Conservation (phyloP, 2,329 filamentous ascomycete species). For the Amauroascus verrucosus region DNA sequence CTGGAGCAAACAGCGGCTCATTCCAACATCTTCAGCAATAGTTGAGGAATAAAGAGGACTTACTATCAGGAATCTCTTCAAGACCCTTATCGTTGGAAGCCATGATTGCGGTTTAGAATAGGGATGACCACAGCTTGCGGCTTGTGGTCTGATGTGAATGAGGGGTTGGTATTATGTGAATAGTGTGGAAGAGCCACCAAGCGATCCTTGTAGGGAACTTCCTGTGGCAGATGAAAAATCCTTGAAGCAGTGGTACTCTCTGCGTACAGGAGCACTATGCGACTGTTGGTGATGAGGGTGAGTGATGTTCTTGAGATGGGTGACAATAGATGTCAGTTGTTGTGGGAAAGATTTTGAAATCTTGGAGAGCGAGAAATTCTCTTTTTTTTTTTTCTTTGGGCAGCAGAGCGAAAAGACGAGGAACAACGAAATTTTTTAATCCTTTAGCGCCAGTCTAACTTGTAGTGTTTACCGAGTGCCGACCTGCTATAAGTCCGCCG, state of each 20-base stretch:
- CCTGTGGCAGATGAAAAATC: constrained; percentile 1
- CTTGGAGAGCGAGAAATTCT: constrained; percentile 12
- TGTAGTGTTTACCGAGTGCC: background rate
- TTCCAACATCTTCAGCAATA: background rate
- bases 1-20: background rate
- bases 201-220: constrained; percentile 7
- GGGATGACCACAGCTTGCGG: constrained; percentile 61
- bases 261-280: constrained; percentile 8
- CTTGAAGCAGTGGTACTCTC: constrained; percentile 2
- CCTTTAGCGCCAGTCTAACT: background rate
- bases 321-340: constrained; percentile 1
- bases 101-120: constrained; percentile 71
- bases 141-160: constrained; percentile 51
- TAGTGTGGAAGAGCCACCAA: constrained; percentile 6
- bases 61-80: constrained; percentile 93
- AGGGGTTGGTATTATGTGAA: constrained; percentile 12
- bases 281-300: background rate
- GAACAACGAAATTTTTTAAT: background rate
- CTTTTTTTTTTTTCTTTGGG: constrained; percentile 8
- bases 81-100: constrained; percentile 89
- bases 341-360: constrained; percentile 13
- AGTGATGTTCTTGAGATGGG: background rate
- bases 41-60: constrained; percentile 35
- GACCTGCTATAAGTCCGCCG: background rate
- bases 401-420: background rate